Percentiles rank a stretch among this genome's conserved stretches.
Conservation (phyloP, 352 stramenopile genomes). For the Phytopythium vexans region DNA sequence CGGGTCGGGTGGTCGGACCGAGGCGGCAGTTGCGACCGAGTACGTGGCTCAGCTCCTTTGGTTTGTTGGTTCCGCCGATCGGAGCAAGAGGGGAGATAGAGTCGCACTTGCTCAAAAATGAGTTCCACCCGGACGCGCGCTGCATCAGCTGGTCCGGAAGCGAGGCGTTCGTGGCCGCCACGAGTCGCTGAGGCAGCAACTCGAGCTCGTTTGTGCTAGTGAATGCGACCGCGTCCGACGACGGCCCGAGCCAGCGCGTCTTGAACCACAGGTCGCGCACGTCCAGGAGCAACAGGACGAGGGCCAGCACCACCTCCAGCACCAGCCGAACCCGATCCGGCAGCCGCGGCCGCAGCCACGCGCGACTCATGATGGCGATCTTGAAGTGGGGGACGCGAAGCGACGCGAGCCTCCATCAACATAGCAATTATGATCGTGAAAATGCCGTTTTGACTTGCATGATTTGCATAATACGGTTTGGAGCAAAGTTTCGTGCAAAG, state of each 20-base stretch:
- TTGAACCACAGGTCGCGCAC: slow-evolving; percentile 62
- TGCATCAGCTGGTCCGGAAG: slow-evolving; percentile 15
- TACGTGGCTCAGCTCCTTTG: slow-evolving; percentile 14
- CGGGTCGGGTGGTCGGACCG: slow-evolving; percentile 13
- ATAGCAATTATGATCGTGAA: no score
- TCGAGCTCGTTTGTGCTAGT: slow-evolving; percentile 20
- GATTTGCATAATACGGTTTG: no score
- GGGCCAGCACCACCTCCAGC: slow-evolving; percentile 24
- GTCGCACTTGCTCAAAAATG: slow-evolving; percentile 46
- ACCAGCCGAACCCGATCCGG: slow-evolving; percentile 7
- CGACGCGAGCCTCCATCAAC: neutral
- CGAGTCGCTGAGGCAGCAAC: slow-evolving; percentile 9
- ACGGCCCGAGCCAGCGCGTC: slow-evolving; percentile 37
- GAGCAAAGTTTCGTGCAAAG: no score
- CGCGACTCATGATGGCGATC: neutral
- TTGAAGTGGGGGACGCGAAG: slow-evolving; percentile 1
- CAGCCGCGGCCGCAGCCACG: neutral
- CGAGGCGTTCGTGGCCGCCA: slow-evolving; percentile 6
- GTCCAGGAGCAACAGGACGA: slow-evolving; percentile 35
- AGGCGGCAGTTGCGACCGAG: slow-evolving; percentile 43
- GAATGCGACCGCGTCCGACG: slow-evolving; percentile 34
- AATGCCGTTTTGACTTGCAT: no score
- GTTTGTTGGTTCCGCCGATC: neutral
- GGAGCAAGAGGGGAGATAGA: slow-evolving; percentile 16
- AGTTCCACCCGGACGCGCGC: slow-evolving; percentile 35